These are phyloP conservation scores for Prunus fruticosa DNA, from an alignment of 306 rosid genomes.

Conservation along the genomic window DNA sequence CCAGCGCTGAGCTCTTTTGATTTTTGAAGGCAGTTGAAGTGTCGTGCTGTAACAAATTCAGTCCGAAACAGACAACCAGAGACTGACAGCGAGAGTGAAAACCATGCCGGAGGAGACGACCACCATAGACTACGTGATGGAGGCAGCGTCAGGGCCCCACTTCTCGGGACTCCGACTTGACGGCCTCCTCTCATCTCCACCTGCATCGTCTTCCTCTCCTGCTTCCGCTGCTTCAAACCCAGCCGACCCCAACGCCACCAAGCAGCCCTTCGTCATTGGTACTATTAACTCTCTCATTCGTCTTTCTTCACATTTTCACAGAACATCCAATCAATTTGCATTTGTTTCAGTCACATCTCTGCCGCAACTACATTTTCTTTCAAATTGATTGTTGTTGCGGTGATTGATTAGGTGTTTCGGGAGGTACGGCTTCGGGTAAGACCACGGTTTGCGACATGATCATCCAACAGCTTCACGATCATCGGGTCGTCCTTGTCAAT, in stretches of 20 bases:
- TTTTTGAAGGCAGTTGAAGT: neutral
- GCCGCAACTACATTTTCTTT: neutral
- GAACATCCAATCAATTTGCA: neutral
- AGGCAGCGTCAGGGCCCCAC: constrained; percentile 92
- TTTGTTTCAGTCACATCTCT: neutral
- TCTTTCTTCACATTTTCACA: neutral
- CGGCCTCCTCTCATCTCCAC: constrained; percentile 47
- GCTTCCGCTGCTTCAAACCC: constrained; percentile 30
- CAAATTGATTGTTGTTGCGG: neutral
- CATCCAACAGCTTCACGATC: constrained; percentile 98
- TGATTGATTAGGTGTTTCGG: constrained; percentile 72
- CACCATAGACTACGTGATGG: constrained; percentile 78
- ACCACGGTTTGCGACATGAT: constrained; percentile 98
- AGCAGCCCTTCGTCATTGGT: constrained; percentile 91
- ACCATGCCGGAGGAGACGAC: constrained; percentile 73
- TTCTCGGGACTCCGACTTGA: constrained; percentile 84
- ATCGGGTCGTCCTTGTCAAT: constrained; percentile 89
- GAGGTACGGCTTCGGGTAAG: constrained; percentile 99
- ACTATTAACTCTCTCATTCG: neutral
- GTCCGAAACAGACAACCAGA: neutral
- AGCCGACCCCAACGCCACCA: constrained; percentile 49
- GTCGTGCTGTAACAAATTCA: neutral
- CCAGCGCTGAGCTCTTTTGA: neutral
- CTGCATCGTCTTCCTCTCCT: constrained; percentile 44
- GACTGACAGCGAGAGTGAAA: neutral